Conservation (phyloP, 805 yeast species). For the Vanderwaltozyma verrucispora region DNA sequence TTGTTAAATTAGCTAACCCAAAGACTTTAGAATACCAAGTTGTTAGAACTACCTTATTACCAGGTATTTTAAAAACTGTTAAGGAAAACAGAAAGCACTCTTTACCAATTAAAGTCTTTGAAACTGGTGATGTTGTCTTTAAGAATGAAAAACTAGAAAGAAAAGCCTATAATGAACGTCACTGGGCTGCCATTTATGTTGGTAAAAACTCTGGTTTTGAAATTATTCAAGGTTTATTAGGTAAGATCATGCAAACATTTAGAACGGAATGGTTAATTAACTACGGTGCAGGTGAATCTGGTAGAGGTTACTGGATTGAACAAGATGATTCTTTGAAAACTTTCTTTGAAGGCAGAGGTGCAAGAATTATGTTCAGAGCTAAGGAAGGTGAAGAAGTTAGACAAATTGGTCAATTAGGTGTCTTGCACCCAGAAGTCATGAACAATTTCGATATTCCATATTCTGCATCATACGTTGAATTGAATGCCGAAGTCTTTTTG, state of each 20-base stretch:
- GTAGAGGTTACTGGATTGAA: conserved; percentile 82
- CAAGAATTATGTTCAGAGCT: conserved; percentile 66
- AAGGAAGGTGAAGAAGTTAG: conserved; percentile 45
- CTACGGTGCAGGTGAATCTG: conserved; percentile 33
- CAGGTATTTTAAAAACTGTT: conserved; percentile 91
- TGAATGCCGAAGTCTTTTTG: conserved; percentile 80
- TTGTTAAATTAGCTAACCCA: conserved; percentile 90
- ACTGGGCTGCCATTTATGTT: conserved; percentile 89
- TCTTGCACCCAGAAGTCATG: conserved; percentile 90
- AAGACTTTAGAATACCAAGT: conserved; percentile 96
- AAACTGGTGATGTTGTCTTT: conserved; percentile 88
- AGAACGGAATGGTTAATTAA: conserved; percentile 75
- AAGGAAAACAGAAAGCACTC: conserved; percentile 94
- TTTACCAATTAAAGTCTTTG: conserved; percentile 90
- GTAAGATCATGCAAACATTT: conserved; percentile 91
- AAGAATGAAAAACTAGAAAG: conserved; percentile 75
- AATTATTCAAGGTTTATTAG: conserved; percentile 85
- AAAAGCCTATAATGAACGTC: conserved; percentile 84
- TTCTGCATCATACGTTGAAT: conserved; percentile 86
- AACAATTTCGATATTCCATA: conserved; percentile 79
- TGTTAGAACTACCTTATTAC: conserved; percentile 87
- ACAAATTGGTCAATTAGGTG: conserved; percentile 80
- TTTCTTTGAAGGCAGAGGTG: conserved; percentile 97
- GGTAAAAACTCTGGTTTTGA: conserved; percentile 96
- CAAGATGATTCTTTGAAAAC: conserved; percentile 57